Evolutionary conservation across 139 green algal species (phyloP), one percentile per base, ranked within the genome.

Genomic region (Gonium pectorale): DNA sequence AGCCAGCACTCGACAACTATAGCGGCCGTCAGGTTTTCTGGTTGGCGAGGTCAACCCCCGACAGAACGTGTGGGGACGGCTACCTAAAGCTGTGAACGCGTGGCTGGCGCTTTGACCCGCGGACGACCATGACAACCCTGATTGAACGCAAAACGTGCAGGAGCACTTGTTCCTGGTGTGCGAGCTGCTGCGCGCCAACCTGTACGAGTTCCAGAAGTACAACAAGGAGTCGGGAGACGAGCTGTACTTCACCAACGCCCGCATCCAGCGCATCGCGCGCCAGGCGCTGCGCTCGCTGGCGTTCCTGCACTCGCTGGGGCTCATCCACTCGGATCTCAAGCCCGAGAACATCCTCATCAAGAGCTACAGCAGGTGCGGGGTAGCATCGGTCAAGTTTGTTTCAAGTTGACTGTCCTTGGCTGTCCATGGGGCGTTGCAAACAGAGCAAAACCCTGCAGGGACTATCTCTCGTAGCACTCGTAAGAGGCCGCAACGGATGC

Each of bases 191-290:
- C 92, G 95, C 11, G 94, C 96, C 83, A 99, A 99, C 90, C 92
- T 99, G 87, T 99, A 99, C 89, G 96, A 99, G 91, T 98, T 99
- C 74, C 95, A 98, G 67, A 98, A 98, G 92, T 97, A 98, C 93
- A 97, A 98, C 86, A 82, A 92, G 21, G 96, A 98, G 81, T 92
- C 86, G 15, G 93, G 94, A 31, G 92, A 93, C 31, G 91, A 93
- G 70, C 84, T 79, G 17, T 99, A 99, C 93, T 99, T 99, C 91
- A 97, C 94, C 9, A 93, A 96, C 67, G 88, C 90, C 0, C 91
- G 95, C 68, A 92, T 99, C 31, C 94, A 98, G 90, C 85, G 66
- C 31, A 97, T 99, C 60, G 92, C 96, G 1, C 89, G 85, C 22
- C 96, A 99, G 92, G 92, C 94, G 64, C 60, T 86, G 27, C 88